phyloP scores from a whole-genome alignment of 805 yeast genomes.

The Wickerhamiella nectarea region DNA sequence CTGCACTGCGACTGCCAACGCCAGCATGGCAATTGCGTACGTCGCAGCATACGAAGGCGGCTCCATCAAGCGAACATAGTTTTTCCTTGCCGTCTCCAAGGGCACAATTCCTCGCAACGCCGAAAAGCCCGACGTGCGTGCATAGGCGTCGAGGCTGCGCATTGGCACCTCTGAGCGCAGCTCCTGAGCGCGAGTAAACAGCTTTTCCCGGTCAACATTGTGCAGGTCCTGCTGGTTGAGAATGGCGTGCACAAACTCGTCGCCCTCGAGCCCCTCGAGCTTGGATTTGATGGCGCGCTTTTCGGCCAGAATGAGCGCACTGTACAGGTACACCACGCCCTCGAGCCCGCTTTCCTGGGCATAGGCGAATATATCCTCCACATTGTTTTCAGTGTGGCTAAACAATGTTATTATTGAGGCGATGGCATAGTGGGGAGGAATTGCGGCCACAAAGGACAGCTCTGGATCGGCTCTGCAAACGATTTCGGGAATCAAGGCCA shows the following conservation, averaged over 20 bases:
- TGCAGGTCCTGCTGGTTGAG: constrained; percentile 23
- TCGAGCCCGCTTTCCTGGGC: constrained; percentile 44
- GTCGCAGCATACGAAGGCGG: neutral
- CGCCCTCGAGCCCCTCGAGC: constrained; percentile 25
- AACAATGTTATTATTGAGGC: constrained; percentile 68
- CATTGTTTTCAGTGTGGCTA: constrained; percentile 48
- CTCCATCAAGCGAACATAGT: neutral
- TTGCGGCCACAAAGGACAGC: constrained; percentile 27
- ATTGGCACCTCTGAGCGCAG: constrained; percentile 17
- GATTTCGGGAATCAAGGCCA: constrained; percentile 52
- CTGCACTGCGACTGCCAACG: neutral
- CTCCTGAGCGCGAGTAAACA: constrained; percentile 15
- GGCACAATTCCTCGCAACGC: constrained; percentile 19
- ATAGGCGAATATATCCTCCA: constrained; percentile 46
- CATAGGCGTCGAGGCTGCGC: constrained; percentile 16
- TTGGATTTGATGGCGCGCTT: constrained; percentile 24
- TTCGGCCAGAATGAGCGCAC: constrained; percentile 28
- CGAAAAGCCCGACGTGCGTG: constrained; percentile 22
- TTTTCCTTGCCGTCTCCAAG: neutral
- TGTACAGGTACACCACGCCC: constrained; percentile 47
- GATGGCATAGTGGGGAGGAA: constrained; percentile 54
- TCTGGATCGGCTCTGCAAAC: constrained; percentile 36
- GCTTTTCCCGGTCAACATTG: constrained; percentile 13
- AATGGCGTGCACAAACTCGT: constrained; percentile 32
- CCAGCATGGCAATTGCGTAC: neutral